These are phyloP conservation scores for Yamadazyma blattariae DNA, from an alignment of 1,139 yeast species.

Conservation along the genomic window DNA sequence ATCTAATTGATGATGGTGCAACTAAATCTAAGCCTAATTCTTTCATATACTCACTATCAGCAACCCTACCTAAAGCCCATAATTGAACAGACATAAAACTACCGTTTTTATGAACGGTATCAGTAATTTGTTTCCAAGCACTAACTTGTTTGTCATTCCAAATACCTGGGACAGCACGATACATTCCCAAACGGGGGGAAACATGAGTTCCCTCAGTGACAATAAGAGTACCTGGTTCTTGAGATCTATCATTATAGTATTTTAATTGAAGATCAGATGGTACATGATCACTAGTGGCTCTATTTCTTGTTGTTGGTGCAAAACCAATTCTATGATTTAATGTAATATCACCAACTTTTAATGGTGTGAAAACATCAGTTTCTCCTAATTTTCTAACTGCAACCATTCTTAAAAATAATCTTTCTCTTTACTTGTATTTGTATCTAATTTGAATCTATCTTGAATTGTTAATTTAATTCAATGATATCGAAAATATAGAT, in stretches of 20 bases:
- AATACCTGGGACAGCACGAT: slow-evolving; percentile 51
- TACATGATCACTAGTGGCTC: slow-evolving; percentile 37
- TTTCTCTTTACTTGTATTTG: no score
- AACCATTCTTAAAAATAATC: background rate
- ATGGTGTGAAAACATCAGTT: slow-evolving; percentile 43
- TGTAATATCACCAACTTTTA: slow-evolving; percentile 40
- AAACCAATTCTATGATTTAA: slow-evolving; percentile 42
- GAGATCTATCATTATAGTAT: slow-evolving; percentile 54
- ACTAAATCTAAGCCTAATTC: slow-evolving; percentile 23
- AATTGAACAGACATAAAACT: slow-evolving; percentile 54
- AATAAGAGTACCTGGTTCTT: slow-evolving; percentile 53
- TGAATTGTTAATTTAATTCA: no score
- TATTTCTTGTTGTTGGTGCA: slow-evolving; percentile 56
- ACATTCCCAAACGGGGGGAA: slow-evolving; percentile 33
- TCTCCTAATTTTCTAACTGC: slow-evolving; percentile 8
- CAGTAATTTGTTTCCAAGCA: slow-evolving; percentile 49
- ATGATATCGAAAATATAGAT: no score
- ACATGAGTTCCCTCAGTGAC: slow-evolving; percentile 37
- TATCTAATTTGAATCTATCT: no score
- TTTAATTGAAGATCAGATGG: slow-evolving; percentile 46
- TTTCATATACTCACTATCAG: slow-evolving; percentile 40
- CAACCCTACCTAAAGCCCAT: slow-evolving; percentile 60
- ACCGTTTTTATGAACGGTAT: slow-evolving; percentile 51
- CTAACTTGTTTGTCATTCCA: slow-evolving; percentile 42
- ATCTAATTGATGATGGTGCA: slow-evolving; percentile 25